Percentiles rank a stretch among this genome's conserved stretches.
These are phyloP conservation scores for Ligustrum vulgare DNA, from an alignment of 257 asterid species.

Conservation along the genomic window DNA sequence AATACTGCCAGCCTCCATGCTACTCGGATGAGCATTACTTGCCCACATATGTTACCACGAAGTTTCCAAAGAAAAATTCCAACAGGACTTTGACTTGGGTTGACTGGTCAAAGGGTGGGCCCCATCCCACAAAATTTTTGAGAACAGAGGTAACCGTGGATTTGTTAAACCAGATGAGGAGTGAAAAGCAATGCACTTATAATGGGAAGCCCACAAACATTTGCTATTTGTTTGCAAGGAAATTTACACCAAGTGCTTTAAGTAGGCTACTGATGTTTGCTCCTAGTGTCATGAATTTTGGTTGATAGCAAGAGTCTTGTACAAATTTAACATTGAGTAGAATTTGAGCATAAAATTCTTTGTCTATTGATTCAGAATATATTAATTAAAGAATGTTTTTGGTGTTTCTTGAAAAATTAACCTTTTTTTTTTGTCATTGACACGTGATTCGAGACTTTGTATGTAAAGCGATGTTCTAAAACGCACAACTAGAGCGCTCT, in stretches of 20 bases:
- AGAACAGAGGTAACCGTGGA: slow-evolving; percentile 40
- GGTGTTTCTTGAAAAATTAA: background rate
- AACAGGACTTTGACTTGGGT: slow-evolving; percentile 85
- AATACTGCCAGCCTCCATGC: slow-evolving; percentile 58
- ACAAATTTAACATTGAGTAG: background rate
- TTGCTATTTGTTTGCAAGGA: slow-evolving; percentile 79
- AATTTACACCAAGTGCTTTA: slow-evolving; percentile 50
- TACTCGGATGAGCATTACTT: slow-evolving; percentile 79
- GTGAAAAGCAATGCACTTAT: slow-evolving; percentile 40
- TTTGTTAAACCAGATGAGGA: slow-evolving; percentile 43
- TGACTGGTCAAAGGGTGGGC: slow-evolving; percentile 78
- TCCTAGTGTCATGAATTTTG: slow-evolving; percentile 45
- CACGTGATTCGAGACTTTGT: too few species aligned
- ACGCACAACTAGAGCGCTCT: too few species aligned
- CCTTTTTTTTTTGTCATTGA: background rate
- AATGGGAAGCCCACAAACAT: slow-evolving; percentile 47
- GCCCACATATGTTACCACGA: slow-evolving; percentile 57
- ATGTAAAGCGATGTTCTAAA: too few species aligned
- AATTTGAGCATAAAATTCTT: background rate
- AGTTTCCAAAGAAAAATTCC: slow-evolving; percentile 35
- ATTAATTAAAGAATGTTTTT: too few species aligned
- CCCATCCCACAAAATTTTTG: slow-evolving; percentile 59
- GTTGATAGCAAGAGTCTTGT: slow-evolving; percentile 2
- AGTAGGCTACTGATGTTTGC: slow-evolving; percentile 56
- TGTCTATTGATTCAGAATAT: background rate